Percentiles rank a stretch among this genome's conserved stretches.
phyloP scores from a whole-genome alignment of 176 grass and related monocot genomes.

The Melocanna baccifera region DNA sequence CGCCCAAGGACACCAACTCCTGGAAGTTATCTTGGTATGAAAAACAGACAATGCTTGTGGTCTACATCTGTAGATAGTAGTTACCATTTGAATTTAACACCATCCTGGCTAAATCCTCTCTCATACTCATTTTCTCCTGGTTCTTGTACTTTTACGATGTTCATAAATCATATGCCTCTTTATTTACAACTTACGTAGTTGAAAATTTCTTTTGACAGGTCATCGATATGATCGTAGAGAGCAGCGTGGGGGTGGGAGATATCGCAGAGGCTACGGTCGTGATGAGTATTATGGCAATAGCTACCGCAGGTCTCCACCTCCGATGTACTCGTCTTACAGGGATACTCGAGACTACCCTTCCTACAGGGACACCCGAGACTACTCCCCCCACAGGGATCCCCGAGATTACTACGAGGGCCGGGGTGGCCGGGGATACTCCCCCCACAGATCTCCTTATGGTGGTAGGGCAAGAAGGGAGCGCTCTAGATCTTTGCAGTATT shows the following conservation, averaged over 20 bases:
- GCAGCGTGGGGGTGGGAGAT: conserved; percentile 42
- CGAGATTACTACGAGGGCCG: conserved; percentile 38
- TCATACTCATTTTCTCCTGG: not conserved
- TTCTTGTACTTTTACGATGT: not conserved
- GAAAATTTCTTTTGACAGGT: conserved; percentile 15
- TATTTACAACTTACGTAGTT: not conserved
- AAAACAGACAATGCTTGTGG: not conserved
- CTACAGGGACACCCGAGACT: conserved; percentile 44
- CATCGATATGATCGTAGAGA: conserved; percentile 42
- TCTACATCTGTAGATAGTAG: not conserved
- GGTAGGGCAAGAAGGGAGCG: conserved; percentile 51
- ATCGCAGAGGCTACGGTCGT: conserved; percentile 52
- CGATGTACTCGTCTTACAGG: conserved; percentile 44
- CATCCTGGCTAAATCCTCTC: not conserved
- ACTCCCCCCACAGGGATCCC: conserved; percentile 44
- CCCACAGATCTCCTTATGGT: conserved; percentile 44
- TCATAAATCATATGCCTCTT: not conserved
- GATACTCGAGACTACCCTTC: conserved; percentile 50
- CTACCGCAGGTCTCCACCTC: conserved; percentile 62
- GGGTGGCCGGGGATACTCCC: conserved; percentile 53
- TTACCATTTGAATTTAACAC: not conserved
- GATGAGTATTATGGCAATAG: conserved; percentile 61
- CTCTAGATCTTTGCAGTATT: conserved; percentile 41
- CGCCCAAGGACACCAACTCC: conserved; percentile 60
- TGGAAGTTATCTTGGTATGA: conserved; percentile 63